A percentile compares a stretch with the other conserved stretches of the same genome.
phyloP scores from a whole-genome alignment of 2,329 filamentous ascomycete genomes.

The Colletotrichum abscissum region DNA sequence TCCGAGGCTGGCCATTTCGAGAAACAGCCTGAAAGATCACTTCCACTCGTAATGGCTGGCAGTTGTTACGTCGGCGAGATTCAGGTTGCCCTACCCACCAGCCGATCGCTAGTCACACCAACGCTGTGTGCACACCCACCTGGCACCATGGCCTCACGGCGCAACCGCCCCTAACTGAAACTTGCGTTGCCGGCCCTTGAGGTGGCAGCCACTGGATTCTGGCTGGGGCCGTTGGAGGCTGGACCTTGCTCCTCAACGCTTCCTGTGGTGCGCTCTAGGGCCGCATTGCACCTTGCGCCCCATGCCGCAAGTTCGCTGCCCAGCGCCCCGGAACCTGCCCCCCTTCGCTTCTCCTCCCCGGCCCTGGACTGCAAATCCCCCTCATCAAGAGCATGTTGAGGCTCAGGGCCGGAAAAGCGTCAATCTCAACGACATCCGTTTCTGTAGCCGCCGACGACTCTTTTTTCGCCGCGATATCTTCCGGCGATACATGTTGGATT shows the following conservation, averaged over 20 bases:
- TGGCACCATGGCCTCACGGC: not conserved
- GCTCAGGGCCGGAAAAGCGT: slow-evolving; percentile 16
- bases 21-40: not conserved
- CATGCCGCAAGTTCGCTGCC: not conserved
- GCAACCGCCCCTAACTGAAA: slow-evolving; percentile 15
- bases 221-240: not conserved
- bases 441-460: not conserved
- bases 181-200: not conserved
- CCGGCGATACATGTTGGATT: not conserved
- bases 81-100: slow-evolving; percentile 7
- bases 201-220: not conserved
- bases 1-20: not conserved
- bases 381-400: slow-evolving; percentile 26
- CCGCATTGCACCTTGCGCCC: not conserved
- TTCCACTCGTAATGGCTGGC: not conserved
- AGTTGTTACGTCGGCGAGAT: not conserved
- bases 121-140: not conserved
- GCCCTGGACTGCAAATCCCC: slow-evolving; percentile 16
- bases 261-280: not conserved
- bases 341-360: not conserved
- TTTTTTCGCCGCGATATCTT: not conserved
- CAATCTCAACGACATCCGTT: slow-evolving; percentile 32
- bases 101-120: not conserved
- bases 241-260: slow-evolving; percentile 10
- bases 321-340: slow-evolving; percentile 17